Percentiles rank a stretch among this genome's conserved stretches.
Conservation (phyloP, 1,284 basidiomycete species). For the Trametes polyzona region DNA sequence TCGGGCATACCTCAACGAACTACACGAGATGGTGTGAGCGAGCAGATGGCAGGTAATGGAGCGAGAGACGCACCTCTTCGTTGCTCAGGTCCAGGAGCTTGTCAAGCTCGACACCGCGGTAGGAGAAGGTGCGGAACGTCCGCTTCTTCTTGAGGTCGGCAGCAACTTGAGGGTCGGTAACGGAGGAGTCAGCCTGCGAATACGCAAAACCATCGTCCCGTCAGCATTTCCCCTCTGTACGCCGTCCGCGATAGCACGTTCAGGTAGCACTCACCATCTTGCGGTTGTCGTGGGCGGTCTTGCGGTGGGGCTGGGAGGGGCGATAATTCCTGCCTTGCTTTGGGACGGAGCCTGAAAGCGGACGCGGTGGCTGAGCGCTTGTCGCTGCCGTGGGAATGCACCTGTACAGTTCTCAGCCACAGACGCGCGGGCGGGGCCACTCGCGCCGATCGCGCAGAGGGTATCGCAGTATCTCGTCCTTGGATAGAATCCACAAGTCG, state of each 20-base stretch:
- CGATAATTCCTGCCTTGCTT: slow-evolving; percentile 24
- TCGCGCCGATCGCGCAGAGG: slow-evolving; percentile 13
- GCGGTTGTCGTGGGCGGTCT: slow-evolving; percentile 44
- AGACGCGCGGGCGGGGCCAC: slow-evolving; percentile 6
- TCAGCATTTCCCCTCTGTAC: slow-evolving; percentile 27
- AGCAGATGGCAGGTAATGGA: not conserved
- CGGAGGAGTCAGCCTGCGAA: slow-evolving; percentile 72
- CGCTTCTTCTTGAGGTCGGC: slow-evolving; percentile 97
- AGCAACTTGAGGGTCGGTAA: slow-evolving; percentile 88
- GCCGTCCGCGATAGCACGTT: slow-evolving; percentile 1
- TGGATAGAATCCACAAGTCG: slow-evolving; percentile 90
- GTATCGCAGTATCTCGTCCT: slow-evolving; percentile 34
- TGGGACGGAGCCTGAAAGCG: slow-evolving; percentile 48
- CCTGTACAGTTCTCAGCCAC: slow-evolving; percentile 60
- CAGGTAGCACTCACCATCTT: slow-evolving; percentile 55
- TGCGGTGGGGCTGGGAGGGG: slow-evolving; percentile 30
- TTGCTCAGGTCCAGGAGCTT: slow-evolving; percentile 96
- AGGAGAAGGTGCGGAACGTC: slow-evolving; percentile 98
- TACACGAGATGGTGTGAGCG: slow-evolving; percentile 34
- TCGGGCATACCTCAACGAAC: slow-evolving; percentile 79
- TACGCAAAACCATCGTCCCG: slow-evolving; percentile 7
- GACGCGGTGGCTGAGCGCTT: slow-evolving; percentile 33
- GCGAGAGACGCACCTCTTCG: slow-evolving; percentile 75
- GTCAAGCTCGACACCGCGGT: slow-evolving; percentile 97
- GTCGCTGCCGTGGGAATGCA: slow-evolving; percentile 44